Evolutionary conservation across 169 alveolate genomes (phyloP).

Genomic region (Plasmodium inui): DNA sequence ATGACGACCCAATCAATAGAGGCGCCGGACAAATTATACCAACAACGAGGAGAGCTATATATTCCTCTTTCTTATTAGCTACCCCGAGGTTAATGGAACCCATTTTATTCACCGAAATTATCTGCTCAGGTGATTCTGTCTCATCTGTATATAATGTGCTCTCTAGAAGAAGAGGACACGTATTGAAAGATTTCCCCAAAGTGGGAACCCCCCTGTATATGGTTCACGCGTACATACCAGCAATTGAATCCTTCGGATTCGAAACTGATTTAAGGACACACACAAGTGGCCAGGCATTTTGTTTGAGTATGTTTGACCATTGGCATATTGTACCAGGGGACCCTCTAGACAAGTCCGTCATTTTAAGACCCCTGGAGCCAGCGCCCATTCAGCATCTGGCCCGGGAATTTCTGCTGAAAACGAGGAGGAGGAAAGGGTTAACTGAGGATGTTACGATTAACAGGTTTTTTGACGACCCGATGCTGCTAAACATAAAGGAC

Average conservation of each 20-base stretch:
- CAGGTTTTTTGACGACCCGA: conserved; percentile 92
- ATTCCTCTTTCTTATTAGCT: conserved; percentile 98
- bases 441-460: conserved; percentile 91
- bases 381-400: conserved; percentile 98
- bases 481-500: conserved; percentile 80
- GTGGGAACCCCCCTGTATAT: conserved; percentile 95
- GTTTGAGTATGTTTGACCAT: conserved; percentile 96
- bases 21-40: conserved; percentile 99
- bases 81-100: conserved; percentile 99
- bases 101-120: conserved; percentile 93
- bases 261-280: conserved; percentile 99
- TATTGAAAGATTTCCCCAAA: conserved; percentile 92
- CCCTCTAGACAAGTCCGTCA: conserved; percentile 97
- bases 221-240: conserved; percentile 97
- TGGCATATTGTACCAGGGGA: conserved; percentile 99
- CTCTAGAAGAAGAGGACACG: conserved; percentile 93
- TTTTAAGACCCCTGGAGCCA: conserved; percentile 96
- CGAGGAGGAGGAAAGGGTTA: conserved; percentile 96
- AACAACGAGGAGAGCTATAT: conserved; percentile 96
- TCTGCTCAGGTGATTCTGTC: conserved; percentile 98
- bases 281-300: conserved; percentile 98
- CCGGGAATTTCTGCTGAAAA: conserved; percentile 97
- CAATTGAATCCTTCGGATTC: conserved; percentile 99
- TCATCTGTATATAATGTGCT: conserved; percentile 95
- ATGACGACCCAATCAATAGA: conserved; percentile 92